phyloP scores from a whole-genome alignment of 2,329 filamentous ascomycete species.

The Colletotrichum siamense region DNA sequence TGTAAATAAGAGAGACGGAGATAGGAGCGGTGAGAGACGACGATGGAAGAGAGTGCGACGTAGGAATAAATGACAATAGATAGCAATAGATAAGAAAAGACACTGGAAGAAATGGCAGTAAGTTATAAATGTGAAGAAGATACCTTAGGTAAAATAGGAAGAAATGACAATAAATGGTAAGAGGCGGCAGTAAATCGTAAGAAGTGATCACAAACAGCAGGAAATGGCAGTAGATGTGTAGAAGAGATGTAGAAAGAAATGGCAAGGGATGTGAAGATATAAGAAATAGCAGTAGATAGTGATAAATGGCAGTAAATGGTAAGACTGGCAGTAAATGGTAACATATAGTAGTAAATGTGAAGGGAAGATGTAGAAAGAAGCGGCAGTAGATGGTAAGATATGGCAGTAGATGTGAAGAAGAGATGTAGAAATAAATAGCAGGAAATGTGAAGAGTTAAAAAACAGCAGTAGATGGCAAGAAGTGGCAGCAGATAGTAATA shows the following conservation, averaged over 20 bases:
- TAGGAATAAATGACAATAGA: background rate
- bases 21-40: too few relatives aligned
- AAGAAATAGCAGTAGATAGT: background rate
- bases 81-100: background rate
- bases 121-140: background rate
- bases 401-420: background rate
- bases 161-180: too few relatives aligned
- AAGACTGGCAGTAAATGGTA: background rate
- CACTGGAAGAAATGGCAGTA: background rate
- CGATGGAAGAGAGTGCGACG: background rate
- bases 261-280: too few relatives aligned
- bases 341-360: background rate
- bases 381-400: background rate
- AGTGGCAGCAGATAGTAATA: background rate
- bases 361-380: background rate
- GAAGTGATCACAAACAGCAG: background rate
- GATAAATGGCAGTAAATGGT: too few relatives aligned
- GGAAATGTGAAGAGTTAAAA: background rate
- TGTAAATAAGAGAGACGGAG: background rate
- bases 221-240: background rate
- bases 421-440: background rate
- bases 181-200: too few relatives aligned
- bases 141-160: too few relatives aligned
- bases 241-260: background rate
- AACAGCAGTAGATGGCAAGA: background rate